Evolutionary conservation across 106 monocot species (phyloP).

Genomic region (Dactylorhiza incarnata): DNA sequence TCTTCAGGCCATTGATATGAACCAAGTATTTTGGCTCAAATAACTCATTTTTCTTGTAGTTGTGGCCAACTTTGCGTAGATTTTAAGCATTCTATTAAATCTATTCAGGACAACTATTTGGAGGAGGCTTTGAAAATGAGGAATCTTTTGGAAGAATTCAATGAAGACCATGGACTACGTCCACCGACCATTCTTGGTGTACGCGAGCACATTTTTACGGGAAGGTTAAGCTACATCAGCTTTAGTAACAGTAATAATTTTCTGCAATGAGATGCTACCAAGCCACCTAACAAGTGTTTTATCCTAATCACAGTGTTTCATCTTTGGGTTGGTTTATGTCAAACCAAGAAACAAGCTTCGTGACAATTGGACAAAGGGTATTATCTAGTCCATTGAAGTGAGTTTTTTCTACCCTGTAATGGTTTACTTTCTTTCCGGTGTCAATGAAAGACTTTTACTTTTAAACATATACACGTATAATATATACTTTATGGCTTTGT

Average conservation of each 20-base stretch:
- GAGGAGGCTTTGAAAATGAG: slow-evolving; percentile 99
- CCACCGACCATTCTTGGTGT: slow-evolving; percentile 95
- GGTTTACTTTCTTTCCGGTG: background rate
- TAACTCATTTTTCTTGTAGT: background rate
- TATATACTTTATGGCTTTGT: background rate
- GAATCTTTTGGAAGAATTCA: slow-evolving; percentile 97
- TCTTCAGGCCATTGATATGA: slow-evolving; percentile 99
- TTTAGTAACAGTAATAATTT: background rate
- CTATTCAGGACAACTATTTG: slow-evolving; percentile 80
- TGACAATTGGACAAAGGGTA: slow-evolving; percentile 92
- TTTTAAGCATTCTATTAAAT: background rate
- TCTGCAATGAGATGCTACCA: background rate
- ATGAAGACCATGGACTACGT: slow-evolving; percentile 89
- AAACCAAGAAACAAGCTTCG: slow-evolving; percentile 97
- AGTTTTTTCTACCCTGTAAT: slow-evolving; percentile 19
- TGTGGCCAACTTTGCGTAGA: background rate
- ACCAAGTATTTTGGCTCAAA: slow-evolving; percentile 47
- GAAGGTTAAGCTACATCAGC: slow-evolving; percentile 44
- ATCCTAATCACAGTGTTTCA: slow-evolving; percentile 60
- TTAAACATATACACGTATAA: background rate
- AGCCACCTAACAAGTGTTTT: slow-evolving; percentile 8
- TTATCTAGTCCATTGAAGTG: slow-evolving; percentile 83
- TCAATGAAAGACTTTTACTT: background rate
- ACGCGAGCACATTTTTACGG: slow-evolving; percentile 98
- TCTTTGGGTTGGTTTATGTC: slow-evolving; percentile 99